Base-by-base conservation (phyloP, 306 rosid species). In the Begonia fuchsioides region DNA sequence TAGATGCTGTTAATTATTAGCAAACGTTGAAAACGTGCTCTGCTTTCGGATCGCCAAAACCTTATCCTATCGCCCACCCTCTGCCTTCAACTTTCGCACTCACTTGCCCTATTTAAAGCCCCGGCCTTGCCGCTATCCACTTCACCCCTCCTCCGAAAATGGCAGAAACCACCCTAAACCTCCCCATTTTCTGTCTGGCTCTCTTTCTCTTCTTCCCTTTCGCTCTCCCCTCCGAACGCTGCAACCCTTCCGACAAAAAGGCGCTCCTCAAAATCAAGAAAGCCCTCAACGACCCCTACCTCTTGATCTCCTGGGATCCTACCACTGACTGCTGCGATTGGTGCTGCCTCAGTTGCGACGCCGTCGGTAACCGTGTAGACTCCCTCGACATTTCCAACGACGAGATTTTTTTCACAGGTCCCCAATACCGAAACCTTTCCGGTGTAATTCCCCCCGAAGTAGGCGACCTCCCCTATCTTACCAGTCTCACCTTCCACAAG, bases 241-340 rank as follows among this genome's bases (percentile, higher is more conserved):
- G 96, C 72, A 63, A 83, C 63, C 85, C 81, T 0, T 7, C 61
- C 0, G 96, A 87, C 82, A 77, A 83, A 13, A 74, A 75, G 1
- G 92, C 51, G 12, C 78, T 87, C 2, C 83, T 87, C 44, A 60
- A 63, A 54, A 71, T 87, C 56, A 83, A 77, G 55, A 48, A 70
- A n/a, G 80, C 78, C 55, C 68, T 87, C 56, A 71, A 78, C 66
- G 55, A 87, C 45, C 93, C 93, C 6, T 77, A 83, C 60, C n/a
- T 67, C 5, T 61, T 83, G 6, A 26, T 77, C 63, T 77, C 94
- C 0, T 83, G 87, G 94, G 19, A 80, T 0, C 64, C 93, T 8
- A 14, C 64, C 44, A 52, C 47, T 0, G 96, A 80, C 38, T 80
- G 96, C 50, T 83, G 96, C 18, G 13, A 54, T 1, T 87, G 96